Base-by-base conservation (phyloP, 176 grass and related monocot species). In the Pontederia crassipes region DNA sequence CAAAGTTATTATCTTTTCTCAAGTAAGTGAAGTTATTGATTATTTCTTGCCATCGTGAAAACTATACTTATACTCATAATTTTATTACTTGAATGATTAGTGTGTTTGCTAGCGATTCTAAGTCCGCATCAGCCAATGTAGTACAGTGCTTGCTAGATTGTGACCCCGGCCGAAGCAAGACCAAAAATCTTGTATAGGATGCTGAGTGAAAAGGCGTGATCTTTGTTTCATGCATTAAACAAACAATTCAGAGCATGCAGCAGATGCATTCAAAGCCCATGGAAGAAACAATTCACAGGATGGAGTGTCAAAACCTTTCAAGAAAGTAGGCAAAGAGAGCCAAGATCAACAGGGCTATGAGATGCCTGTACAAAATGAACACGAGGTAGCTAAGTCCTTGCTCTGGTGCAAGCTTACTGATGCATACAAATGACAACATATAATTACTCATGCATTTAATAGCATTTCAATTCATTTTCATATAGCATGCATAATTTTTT, bases 111-210 rank as follows among this genome's bases (percentile, higher is more conserved):
- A 24, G 20, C 20, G 20, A 0, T 24, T 24, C 20, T 24, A 24
- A 24, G 20, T 24, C 20, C 20, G 20, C 20, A 24, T 24, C 20
- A 24, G 4, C 71, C 71, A 8, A 17, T 50, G 5, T 57, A 74
- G 71, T 55, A 74, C 9, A 74, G 12, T 8, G 46, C 55, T 29
- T 74, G 71, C 17, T 74, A 51, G 46, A 74, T 9, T n/a, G 71
- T 74, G 4, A 64, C 64, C 16, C 71, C 71, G 18, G 64, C 24
- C 16, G 48, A 11, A 27, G 71, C 50, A n/a, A 74, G 59, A 56
- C 55, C 1, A 51, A 64, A 74, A 51, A 74, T 64, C 28, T 46
- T 74, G 8, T 14, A 5, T 15, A 64, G 11, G 11, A 74, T 27
- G 28, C 35, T 3, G 18, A 55, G n/a, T 56, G 71, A 24, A 64